Conservation (phyloP, 345 rosid species). For the Murraya koenigii region DNA sequence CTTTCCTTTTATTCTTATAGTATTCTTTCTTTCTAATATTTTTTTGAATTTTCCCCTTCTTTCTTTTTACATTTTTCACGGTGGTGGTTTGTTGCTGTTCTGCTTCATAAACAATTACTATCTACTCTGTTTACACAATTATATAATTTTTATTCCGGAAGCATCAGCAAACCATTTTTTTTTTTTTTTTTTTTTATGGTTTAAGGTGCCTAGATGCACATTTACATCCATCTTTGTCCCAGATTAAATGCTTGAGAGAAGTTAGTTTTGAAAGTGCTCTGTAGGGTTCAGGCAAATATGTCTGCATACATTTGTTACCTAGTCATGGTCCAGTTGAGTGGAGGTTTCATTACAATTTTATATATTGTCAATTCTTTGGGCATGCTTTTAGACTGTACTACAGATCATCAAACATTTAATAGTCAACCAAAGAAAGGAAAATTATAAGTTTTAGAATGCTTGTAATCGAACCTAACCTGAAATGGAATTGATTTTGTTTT, state of each 20-base stretch:
- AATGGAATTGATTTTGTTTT: not conserved
- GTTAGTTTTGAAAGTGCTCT: not conserved
- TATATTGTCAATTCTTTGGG: not conserved
- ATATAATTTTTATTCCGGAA: not conserved
- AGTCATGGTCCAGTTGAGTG: not conserved
- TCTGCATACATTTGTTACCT: not conserved
- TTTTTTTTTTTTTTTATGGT: too few species aligned
- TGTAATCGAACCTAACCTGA: not conserved
- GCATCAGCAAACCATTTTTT: not conserved
- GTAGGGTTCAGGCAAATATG: too few species aligned
- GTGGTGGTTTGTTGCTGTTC: not conserved
- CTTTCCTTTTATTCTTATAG: constrained; percentile 4
- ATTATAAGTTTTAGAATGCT: not conserved
- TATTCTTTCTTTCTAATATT: not conserved
- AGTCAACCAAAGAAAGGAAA: not conserved
- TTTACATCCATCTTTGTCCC: not conserved
- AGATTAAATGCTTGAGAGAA: not conserved
- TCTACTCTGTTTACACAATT: not conserved
- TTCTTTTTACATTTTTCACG: not conserved
- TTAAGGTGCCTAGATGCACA: not conserved
- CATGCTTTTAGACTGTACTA: not conserved
- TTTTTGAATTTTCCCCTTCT: not conserved
- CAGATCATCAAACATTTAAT: not conserved
- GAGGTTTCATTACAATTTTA: not conserved
- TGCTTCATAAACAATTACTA: not conserved